Conservation (phyloP, 176 grass and related monocot species). For the Oryza rufipogon region DNA sequence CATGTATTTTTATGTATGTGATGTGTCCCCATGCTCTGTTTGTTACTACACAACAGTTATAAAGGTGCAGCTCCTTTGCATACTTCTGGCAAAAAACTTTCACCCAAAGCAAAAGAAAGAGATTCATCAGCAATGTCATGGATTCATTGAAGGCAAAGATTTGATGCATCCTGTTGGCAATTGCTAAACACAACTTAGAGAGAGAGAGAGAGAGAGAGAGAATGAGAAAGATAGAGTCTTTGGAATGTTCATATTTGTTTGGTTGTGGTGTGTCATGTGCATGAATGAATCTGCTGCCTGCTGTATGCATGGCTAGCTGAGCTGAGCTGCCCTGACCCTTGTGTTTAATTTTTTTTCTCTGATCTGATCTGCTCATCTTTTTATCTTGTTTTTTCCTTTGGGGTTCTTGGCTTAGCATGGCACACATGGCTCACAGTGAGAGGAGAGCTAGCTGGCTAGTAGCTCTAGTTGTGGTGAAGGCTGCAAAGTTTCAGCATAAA, state of each 20-base stretch:
- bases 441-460: neutral
- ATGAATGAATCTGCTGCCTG: neutral
- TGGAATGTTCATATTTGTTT: constrained; percentile 56
- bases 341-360: neutral
- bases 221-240: neutral
- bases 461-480: constrained; percentile 20
- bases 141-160: constrained; percentile 18
- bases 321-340: neutral
- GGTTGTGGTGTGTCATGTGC: constrained; percentile 11
- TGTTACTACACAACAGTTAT: constrained; percentile 25
- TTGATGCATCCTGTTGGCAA: neutral
- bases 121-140: neutral
- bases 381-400: neutral
- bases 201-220: neutral
- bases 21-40: neutral
- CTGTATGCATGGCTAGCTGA: neutral
- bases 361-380: neutral
- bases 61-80: constrained; percentile 43
- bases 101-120: constrained; percentile 9
- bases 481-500: constrained; percentile 33
- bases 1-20: neutral
- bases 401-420: neutral
- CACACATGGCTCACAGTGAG: constrained; percentile 17
- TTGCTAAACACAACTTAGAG: neutral
- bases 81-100: constrained; percentile 23